These are phyloP conservation scores for Colletotrichum gloeosporioides DNA, from an alignment of 2,329 filamentous ascomycete genomes.

Conservation along the genomic window DNA sequence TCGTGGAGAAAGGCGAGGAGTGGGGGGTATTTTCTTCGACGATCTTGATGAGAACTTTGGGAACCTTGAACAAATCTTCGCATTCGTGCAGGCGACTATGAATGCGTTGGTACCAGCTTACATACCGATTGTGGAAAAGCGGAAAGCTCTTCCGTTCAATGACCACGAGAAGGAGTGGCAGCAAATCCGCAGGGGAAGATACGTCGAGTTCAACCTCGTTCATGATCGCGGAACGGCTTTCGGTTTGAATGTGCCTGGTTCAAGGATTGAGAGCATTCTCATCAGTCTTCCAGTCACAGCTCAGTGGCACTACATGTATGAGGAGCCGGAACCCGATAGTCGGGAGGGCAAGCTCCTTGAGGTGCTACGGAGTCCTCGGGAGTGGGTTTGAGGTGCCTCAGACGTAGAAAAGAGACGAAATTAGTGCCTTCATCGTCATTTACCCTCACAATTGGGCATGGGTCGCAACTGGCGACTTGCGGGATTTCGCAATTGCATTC, in stretches of 20 bases:
- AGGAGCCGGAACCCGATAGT: conserved; percentile 75
- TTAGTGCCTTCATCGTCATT: background rate
- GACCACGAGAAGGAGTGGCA: conserved; percentile 93
- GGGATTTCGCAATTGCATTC: background rate
- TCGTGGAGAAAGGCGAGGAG: conserved; percentile 80
- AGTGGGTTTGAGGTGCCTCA: conserved; percentile 61
- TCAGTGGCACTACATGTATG: conserved; percentile 89
- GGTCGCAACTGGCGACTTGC: background rate
- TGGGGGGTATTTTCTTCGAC: conserved; percentile 98
- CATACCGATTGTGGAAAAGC: conserved; percentile 83
- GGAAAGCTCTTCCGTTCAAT: conserved; percentile 90
- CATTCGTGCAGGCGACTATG: conserved; percentile 84
- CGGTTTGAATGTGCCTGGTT: conserved; percentile 88
- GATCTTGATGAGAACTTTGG: conserved; percentile 88
- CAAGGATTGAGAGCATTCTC: conserved; percentile 91
- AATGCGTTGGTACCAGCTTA: conserved; percentile 90
- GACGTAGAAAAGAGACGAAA: background rate
- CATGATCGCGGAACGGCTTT: conserved; percentile 96
- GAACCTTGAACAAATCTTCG: conserved; percentile 85
- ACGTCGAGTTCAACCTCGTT: conserved; percentile 98
- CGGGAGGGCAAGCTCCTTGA: conserved; percentile 82
- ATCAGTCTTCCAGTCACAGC: conserved; percentile 96
- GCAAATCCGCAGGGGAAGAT: conserved; percentile 87
- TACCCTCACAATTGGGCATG: background rate
- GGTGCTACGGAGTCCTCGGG: conserved; percentile 66